Conservation (phyloP, 116 monocot species). For the Papilionanthe hybrid region DNA sequence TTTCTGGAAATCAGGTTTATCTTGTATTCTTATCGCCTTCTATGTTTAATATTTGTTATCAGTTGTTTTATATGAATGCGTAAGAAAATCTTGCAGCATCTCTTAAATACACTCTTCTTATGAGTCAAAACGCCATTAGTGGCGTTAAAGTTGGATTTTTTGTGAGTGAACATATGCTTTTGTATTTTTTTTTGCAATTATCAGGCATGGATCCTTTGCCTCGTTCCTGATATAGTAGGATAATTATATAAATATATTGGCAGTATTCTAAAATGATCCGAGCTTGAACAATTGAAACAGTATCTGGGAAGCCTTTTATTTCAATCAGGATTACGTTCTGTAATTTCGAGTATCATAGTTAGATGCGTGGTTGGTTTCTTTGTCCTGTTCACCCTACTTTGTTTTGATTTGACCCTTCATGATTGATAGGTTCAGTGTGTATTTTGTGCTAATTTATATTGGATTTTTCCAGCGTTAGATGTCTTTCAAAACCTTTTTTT, state of each 20-base stretch:
- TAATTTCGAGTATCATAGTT: background rate
- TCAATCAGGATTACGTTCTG: background rate
- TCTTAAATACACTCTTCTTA: background rate
- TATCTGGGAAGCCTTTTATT: background rate
- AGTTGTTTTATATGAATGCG: background rate
- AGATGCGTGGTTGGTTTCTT: background rate
- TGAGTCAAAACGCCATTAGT: background rate
- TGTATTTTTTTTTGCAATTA: background rate
- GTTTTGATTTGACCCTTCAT: background rate
- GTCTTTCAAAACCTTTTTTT: background rate
- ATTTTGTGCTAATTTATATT: background rate
- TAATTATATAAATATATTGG: background rate
- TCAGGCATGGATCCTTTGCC: background rate
- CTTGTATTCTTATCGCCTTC: background rate
- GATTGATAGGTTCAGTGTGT: background rate
- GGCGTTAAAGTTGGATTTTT: background rate
- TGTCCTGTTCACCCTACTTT: background rate
- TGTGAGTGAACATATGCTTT: background rate
- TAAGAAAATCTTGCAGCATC: background rate
- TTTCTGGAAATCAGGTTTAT: constrained; percentile 81
- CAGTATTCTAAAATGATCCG: background rate
- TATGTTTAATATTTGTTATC: background rate
- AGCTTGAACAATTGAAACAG: background rate
- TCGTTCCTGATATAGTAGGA: background rate
- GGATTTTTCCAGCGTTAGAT: background rate